Conservation (phyloP, 345 rosid genomes). For the Eucalyptus pumila region DNA sequence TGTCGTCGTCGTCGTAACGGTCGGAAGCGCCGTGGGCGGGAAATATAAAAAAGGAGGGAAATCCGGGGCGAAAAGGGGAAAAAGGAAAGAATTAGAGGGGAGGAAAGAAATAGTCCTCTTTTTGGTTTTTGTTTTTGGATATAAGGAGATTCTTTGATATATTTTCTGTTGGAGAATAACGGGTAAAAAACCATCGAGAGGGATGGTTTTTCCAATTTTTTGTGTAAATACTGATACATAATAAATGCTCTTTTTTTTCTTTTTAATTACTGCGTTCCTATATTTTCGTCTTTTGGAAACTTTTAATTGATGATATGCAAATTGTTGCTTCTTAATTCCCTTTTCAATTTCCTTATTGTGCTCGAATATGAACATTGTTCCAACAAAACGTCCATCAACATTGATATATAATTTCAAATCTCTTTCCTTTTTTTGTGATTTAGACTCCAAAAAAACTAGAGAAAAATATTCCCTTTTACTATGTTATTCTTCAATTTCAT, state of each 20-base stretch:
- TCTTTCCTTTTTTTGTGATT: no score
- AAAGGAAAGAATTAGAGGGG: not conserved
- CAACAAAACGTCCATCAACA: no score
- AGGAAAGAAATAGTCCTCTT: not conserved
- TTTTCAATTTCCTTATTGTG: not conserved
- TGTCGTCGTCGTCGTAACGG: conserved; percentile 13
- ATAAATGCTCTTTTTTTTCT: not conserved
- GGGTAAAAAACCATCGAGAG: not conserved
- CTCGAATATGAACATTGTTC: not conserved
- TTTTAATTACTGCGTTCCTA: not conserved
- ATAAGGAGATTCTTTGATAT: not conserved
- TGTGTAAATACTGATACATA: not conserved
- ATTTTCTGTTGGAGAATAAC: not conserved
- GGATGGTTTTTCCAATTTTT: not conserved
- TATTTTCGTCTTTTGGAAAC: not conserved
- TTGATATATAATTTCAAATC: no score
- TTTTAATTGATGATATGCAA: not conserved
- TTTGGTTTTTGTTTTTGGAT: not conserved
- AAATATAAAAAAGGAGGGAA: not conserved
- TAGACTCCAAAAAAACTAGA: not conserved
- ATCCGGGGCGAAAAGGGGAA: not conserved
- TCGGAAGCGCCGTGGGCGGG: not conserved
- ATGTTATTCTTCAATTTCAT: no score
- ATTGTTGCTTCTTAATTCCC: not conserved
- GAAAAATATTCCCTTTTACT: not conserved